phyloP scores from a whole-genome alignment of 2,329 filamentous ascomycete genomes.

The Xylaria sp. region DNA sequence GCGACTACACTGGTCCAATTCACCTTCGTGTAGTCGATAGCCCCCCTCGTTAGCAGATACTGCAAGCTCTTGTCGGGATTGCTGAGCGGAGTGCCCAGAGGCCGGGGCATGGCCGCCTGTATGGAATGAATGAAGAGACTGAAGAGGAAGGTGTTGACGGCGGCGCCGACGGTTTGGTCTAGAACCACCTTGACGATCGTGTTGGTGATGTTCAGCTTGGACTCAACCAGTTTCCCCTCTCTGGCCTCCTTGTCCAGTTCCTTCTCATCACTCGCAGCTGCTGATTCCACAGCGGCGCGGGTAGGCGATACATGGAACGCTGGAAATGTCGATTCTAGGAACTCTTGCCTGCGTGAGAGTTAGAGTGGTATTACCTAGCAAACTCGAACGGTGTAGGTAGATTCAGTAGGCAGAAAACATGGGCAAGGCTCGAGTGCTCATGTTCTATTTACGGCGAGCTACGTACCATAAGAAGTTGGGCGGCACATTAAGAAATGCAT shows the following conservation, averaged over 20 bases:
- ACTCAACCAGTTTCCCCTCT: conserved; percentile 57
- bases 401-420: neutral
- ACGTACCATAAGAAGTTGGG: conserved; percentile 83
- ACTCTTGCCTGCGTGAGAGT: conserved; percentile 71
- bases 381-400: neutral
- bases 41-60: conserved; percentile 48
- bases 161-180: conserved; percentile 75
- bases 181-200: conserved; percentile 74
- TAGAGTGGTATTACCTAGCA: conserved; percentile 28
- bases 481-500: conserved; percentile 77
- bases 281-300: conserved; percentile 54
- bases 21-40: conserved; percentile 59
- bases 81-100: conserved; percentile 48
- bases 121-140: conserved; percentile 67
- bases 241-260: conserved; percentile 52
- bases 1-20: conserved; percentile 58
- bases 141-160: conserved; percentile 69
- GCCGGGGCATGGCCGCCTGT: conserved; percentile 59
- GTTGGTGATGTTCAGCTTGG: conserved; percentile 70
- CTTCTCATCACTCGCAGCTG: conserved; percentile 56
- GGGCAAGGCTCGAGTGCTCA: neutral
- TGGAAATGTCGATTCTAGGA: conserved; percentile 79
- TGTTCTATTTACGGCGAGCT: too few relatives aligned
- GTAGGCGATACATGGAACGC: conserved; percentile 64
- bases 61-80: conserved; percentile 50